Conservation (phyloP, 164 flowering plant genomes). For the Macadamia tetraphylla region DNA sequence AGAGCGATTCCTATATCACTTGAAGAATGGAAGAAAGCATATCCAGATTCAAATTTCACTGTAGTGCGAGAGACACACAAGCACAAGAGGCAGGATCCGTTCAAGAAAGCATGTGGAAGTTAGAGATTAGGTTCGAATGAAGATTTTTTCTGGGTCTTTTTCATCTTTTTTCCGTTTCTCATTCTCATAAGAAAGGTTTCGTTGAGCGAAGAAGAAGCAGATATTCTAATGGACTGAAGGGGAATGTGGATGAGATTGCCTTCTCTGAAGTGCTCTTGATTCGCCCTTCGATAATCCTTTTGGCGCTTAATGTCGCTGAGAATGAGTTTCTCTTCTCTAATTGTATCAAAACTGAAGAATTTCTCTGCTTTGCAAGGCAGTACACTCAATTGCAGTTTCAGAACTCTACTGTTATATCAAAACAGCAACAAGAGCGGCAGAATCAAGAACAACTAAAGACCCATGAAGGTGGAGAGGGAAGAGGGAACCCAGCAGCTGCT, state of each 20-base stretch:
- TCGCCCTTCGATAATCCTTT: slow-evolving; percentile 40
- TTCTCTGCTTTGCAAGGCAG: slow-evolving; percentile 25
- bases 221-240: slow-evolving; percentile 38
- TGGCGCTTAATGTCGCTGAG: slow-evolving; percentile 46
- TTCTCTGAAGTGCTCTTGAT: slow-evolving; percentile 41
- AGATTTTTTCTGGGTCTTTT: neutral
- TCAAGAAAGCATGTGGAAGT: slow-evolving; percentile 98
- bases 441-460: slow-evolving; percentile 9
- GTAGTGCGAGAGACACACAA: slow-evolving; percentile 82
- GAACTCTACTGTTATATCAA: slow-evolving; percentile 6
- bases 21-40: slow-evolving; percentile 47
- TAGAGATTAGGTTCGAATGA: neutral
- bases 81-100: slow-evolving; percentile 91
- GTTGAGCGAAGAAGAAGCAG: slow-evolving; percentile 22
- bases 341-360: slow-evolving; percentile 28
- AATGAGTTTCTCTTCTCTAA: slow-evolving; percentile 32
- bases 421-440: slow-evolving; percentile 7
- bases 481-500: slow-evolving; percentile 44
- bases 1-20: no score
- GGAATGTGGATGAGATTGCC: slow-evolving; percentile 43
- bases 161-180: slow-evolving; percentile 1
- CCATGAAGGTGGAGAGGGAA: slow-evolving; percentile 21
- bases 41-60: slow-evolving; percentile 48
- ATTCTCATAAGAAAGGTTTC: neutral
- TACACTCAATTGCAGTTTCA: slow-evolving; percentile 32